phyloP scores from a whole-genome alignment of 176 grass and related monocot genomes.

The Tillandsia leiboldiana region DNA sequence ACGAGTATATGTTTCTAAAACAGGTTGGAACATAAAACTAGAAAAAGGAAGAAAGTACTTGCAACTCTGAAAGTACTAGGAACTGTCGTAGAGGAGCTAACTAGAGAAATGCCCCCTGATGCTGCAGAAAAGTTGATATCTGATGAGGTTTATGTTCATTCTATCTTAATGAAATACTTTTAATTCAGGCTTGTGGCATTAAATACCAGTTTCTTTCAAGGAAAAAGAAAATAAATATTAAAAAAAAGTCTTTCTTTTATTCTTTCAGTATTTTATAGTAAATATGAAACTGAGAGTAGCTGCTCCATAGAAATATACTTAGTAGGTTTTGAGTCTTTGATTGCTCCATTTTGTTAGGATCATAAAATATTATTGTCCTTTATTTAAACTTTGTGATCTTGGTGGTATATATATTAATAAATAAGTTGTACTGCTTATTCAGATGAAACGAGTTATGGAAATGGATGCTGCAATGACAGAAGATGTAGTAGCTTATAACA shows the following conservation, averaged over 20 bases:
- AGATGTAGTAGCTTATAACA: conserved; percentile 84
- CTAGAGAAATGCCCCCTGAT: conserved; percentile 72
- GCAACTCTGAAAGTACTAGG: conserved; percentile 83
- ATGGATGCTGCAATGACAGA: conserved; percentile 84
- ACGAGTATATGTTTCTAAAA: not conserved
- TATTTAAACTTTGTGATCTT: not conserved
- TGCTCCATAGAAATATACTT: too few species aligned
- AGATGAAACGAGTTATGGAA: conserved; percentile 88
- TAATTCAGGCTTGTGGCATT: conserved; percentile 2
- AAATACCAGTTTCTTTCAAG: not conserved
- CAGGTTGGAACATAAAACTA: conserved; percentile 83
- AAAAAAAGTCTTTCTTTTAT: too few species aligned
- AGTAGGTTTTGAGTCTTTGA: too few species aligned
- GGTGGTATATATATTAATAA: not conserved
- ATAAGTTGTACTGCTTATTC: conserved; percentile 5
- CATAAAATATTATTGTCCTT: not conserved
- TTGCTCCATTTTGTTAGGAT: too few species aligned
- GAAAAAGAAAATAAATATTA: not conserved
- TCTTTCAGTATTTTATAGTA: too few species aligned
- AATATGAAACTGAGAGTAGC: too few species aligned
- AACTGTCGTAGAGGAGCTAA: conserved; percentile 74
- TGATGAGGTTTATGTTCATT: conserved; percentile 57
- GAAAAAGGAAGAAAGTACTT: conserved; percentile 78
- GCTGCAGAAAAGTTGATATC: conserved; percentile 74
- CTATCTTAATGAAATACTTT: conserved; percentile 13